Base-by-base conservation (phyloP, 805 yeast genomes). In the Spathaspora gorwiae region DNA sequence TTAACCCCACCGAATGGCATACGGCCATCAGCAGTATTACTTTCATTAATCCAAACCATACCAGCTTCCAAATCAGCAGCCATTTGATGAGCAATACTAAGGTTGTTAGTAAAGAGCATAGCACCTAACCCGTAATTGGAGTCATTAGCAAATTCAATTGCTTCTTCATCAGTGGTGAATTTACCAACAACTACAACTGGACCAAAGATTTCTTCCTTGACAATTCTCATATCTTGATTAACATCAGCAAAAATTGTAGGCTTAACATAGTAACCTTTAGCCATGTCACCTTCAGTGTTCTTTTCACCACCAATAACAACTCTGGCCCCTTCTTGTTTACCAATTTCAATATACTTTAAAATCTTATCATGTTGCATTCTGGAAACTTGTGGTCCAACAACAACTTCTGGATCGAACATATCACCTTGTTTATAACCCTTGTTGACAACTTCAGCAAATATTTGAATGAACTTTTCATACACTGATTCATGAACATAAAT, bases 151-250 rank as follows among this genome's bases (percentile, higher is more conserved):
- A 73, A 73, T 49, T 63, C 68, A 26, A 88, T 51, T 5, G 80
- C 95, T 57, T 87, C 90, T 41, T 79, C 84, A 52, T 81, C 84
- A 29, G 81, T 69, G 33, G 68, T 60, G 67, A 88, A 88, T 63
- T 78, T 79, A 46, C 83, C 79, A 32, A 84, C 72, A 7, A 81
- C 73, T 26, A 83, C 88, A 31, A 88, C 96, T 12, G 96, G 96
- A 14, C 96, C 96, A 63, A 88, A 88, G 47, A 88, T 87, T 66
- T 88, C 96, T 64, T 88, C 95, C 52, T 75, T 74, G 46, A 83
- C 84, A 42, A 88, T 78, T 48, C 76, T 70, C 79, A 83, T 82
- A 30, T 73, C 62, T 49, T 83, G 82, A 44, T 71, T 75, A 40
- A 85, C 88, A 55, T 85, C 86, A 26, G 83, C 75, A 55, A 87